These are phyloP conservation scores for Coniophora puteana DNA, from an alignment of 1,284 basidiomycete genomes.

Conservation along the genomic window DNA sequence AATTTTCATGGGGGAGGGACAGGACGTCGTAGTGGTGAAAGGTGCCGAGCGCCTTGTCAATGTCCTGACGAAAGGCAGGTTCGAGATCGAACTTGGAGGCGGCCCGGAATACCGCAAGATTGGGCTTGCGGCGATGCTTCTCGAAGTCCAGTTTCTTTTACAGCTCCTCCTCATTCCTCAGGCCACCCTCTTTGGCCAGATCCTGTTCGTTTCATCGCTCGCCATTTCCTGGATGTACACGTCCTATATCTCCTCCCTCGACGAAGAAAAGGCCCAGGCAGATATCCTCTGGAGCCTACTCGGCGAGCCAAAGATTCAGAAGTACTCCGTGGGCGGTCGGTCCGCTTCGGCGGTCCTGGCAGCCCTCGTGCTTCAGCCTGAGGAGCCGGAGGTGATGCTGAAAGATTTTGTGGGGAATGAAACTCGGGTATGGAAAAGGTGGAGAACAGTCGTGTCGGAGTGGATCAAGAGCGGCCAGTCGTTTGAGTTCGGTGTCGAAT, in stretches of 20 bases:
- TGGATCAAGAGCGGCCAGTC: too few relatives aligned
- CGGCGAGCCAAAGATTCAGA: conserved; percentile 7
- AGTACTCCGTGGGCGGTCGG: conserved; percentile 3
- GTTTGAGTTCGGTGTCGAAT: too few relatives aligned
- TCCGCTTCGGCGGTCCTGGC: conserved; percentile 3
- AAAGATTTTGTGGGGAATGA: conserved; percentile 16
- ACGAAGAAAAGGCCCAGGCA: conserved; percentile 26
- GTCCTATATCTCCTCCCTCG: conserved; percentile 26
- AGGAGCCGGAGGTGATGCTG: conserved; percentile 18
- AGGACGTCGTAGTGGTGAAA: conserved; percentile 19
- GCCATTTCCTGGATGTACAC: conserved; percentile 30
- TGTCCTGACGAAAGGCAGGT: conserved; percentile 23
- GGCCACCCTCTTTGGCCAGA: conserved; percentile 25
- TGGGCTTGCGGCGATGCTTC: conserved; percentile 23
- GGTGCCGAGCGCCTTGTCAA: conserved; percentile 26
- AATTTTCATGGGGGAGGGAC: conserved; percentile 16
- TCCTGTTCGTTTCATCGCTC: conserved; percentile 25
- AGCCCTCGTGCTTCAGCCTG: neutral
- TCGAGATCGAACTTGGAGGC: conserved; percentile 14
- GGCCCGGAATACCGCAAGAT: conserved; percentile 16
- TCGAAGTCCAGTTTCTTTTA: conserved; percentile 23
- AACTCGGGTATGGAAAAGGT: conserved; percentile 19
- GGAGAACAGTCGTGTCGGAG: conserved; percentile 19
- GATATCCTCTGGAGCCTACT: conserved; percentile 18
- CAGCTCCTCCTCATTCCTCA: conserved; percentile 30